Evolutionary conservation across 73 alveolate species (phyloP).

Genomic region (Paramecium tetraurelia): DNA sequence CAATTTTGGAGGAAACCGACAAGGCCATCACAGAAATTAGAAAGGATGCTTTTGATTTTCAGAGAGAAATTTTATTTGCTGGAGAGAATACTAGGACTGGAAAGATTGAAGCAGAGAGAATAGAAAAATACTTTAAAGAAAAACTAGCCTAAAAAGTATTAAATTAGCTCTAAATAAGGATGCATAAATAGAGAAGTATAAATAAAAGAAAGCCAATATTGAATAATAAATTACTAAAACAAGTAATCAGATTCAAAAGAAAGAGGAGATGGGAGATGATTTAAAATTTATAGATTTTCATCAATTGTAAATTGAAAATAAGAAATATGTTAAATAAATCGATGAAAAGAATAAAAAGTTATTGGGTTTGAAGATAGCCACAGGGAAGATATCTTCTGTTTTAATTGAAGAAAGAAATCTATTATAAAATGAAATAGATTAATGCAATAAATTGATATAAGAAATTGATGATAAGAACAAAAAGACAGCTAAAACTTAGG

Average conservation of each 20-base stretch:
- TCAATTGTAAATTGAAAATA: slow-evolving; percentile 93
- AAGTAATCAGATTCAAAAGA: slow-evolving; percentile 84
- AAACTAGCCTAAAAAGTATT: slow-evolving; percentile 69
- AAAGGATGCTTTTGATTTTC: slow-evolving; percentile 88
- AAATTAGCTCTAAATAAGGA: slow-evolving; percentile 28
- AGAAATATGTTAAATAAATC: slow-evolving; percentile 91
- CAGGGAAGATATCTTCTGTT: slow-evolving; percentile 74
- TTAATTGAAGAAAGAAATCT: slow-evolving; percentile 44
- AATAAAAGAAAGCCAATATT: slow-evolving; percentile 76
- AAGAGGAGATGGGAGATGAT: slow-evolving; percentile 96
- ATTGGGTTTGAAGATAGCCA: slow-evolving; percentile 81
- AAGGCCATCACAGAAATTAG: slow-evolving; percentile 85
- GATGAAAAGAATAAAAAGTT: slow-evolving; percentile 93
- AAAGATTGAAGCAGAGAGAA: slow-evolving; percentile 86
- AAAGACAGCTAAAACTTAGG: slow-evolving; percentile 44
- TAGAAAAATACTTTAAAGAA: slow-evolving; percentile 86
- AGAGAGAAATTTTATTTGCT: slow-evolving; percentile 80
- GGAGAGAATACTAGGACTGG: slow-evolving; percentile 90
- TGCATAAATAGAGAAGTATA: slow-evolving; percentile 78
- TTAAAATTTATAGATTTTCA: slow-evolving; percentile 93
- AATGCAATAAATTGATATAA: slow-evolving; percentile 24
- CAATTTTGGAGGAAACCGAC: slow-evolving; percentile 89
- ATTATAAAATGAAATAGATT: slow-evolving; percentile 51
- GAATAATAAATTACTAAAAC: slow-evolving; percentile 79
- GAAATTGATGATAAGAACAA: slow-evolving; percentile 52